These are phyloP conservation scores for Endothia cerciana DNA, from an alignment of 2,329 filamentous ascomycete genomes.

Conservation along the genomic window DNA sequence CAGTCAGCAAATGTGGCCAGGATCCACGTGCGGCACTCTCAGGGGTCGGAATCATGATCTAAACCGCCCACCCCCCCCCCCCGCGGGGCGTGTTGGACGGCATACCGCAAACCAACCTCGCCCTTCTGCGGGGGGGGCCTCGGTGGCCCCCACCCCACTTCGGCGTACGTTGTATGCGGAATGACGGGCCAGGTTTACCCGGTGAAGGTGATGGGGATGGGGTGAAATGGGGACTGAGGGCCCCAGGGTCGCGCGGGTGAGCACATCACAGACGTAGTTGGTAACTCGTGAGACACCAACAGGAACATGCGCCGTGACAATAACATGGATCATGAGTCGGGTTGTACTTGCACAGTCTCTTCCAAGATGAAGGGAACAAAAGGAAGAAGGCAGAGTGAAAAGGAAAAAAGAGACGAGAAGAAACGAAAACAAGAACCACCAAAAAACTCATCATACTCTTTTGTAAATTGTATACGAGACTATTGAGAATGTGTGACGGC, in stretches of 20 bases:
- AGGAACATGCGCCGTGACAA: too few relatives aligned
- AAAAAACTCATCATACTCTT: not conserved
- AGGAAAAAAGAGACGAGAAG: not conserved
- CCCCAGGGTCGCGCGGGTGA: not conserved
- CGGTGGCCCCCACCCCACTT: not conserved
- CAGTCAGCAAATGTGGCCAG: conserved; percentile 1
- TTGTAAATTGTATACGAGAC: not conserved
- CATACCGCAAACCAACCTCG: not conserved
- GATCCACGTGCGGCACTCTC: not conserved
- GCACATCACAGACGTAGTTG: too few relatives aligned
- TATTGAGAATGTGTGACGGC: too few relatives aligned
- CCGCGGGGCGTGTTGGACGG: not conserved
- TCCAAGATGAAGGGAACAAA: not conserved
- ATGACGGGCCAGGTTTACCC: not conserved
- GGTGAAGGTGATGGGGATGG: not conserved
- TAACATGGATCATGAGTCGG: not conserved
- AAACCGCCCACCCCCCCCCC: not conserved
- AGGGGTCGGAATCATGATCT: not conserved
- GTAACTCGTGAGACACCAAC: too few relatives aligned
- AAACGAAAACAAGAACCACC: not conserved
- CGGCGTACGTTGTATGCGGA: not conserved
- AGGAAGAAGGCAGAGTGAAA: not conserved
- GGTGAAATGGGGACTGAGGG: not conserved
- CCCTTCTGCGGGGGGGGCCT: not conserved
- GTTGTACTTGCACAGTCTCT: not conserved